Conservation (phyloP, 2,329 filamentous ascomycete genomes). For the Aureobasidium pullulans region DNA sequence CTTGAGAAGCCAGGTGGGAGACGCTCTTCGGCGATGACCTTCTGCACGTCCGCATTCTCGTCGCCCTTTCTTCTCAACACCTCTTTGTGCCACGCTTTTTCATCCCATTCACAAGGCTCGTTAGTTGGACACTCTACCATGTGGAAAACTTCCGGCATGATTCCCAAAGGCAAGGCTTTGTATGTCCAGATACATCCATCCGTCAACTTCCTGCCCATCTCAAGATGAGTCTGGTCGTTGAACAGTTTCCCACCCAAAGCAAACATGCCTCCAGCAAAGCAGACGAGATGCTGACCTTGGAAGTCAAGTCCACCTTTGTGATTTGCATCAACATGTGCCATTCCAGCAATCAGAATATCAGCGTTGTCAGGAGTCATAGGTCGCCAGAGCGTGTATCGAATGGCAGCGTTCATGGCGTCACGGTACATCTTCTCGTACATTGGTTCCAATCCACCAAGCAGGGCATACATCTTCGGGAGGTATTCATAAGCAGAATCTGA, state of each 20-base stretch:
- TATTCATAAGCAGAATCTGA: constrained; percentile 33
- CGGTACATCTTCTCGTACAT: constrained; percentile 52
- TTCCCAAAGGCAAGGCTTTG: constrained; percentile 46
- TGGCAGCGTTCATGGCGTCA: constrained; percentile 35
- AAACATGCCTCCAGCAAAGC: constrained; percentile 57
- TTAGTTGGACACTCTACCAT: constrained; percentile 42
- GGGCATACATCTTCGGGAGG: constrained; percentile 41
- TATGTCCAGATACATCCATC: constrained; percentile 60
- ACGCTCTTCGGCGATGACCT: constrained; percentile 31
- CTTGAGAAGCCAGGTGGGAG: constrained; percentile 38
- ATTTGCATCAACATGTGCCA: constrained; percentile 28
- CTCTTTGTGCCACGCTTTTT: constrained; percentile 42
- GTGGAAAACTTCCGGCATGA: constrained; percentile 55
- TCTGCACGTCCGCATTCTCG: constrained; percentile 20
- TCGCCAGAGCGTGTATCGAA: constrained; percentile 40
- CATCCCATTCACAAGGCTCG: constrained; percentile 46
- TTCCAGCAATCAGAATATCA: constrained; percentile 42
- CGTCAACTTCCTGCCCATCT: constrained; percentile 50
- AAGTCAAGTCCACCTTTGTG: constrained; percentile 32
- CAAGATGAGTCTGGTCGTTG: constrained; percentile 45
- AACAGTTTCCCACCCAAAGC: constrained; percentile 53
- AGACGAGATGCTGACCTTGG: constrained; percentile 51
- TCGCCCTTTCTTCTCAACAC: constrained; percentile 18
- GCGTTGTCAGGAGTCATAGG: constrained; percentile 41
- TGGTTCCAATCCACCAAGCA: constrained; percentile 39